phyloP scores from a whole-genome alignment of 305 asterid species.

The Petunia hybrid region DNA sequence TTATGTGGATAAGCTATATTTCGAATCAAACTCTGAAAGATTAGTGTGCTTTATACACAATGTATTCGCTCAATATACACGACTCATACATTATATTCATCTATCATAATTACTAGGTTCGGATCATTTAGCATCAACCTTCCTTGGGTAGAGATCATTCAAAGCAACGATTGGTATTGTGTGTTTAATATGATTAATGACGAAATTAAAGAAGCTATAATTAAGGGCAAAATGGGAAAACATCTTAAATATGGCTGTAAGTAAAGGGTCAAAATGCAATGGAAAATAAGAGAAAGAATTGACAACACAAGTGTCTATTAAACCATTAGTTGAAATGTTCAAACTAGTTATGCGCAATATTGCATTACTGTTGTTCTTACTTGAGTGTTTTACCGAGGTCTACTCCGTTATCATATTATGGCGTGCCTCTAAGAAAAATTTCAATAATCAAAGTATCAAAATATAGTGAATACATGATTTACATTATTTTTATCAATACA shows the following conservation, averaged over 20 bases:
- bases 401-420: neutral
- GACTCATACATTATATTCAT: neutral
- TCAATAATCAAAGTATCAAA: neutral
- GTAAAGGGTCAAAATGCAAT: neutral
- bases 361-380: neutral
- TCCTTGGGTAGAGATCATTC: neutral
- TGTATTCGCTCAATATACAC: neutral
- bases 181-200: neutral
- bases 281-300: neutral
- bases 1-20: neutral
- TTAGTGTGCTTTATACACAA: neutral
- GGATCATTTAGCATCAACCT: neutral
- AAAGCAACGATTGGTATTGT: neutral
- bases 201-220: neutral
- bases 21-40: neutral
- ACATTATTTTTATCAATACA: too few species aligned
- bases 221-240: neutral
- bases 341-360: constrained; percentile 22
- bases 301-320: neutral
- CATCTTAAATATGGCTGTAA: neutral
- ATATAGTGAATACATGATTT: too few species aligned
- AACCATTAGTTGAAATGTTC: constrained; percentile 41
- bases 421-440: neutral
- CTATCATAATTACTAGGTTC: neutral
- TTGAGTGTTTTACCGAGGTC: neutral